These are phyloP conservation scores for Meira nashicola DNA, from an alignment of 1,284 basidiomycete species.

Conservation along the genomic window DNA sequence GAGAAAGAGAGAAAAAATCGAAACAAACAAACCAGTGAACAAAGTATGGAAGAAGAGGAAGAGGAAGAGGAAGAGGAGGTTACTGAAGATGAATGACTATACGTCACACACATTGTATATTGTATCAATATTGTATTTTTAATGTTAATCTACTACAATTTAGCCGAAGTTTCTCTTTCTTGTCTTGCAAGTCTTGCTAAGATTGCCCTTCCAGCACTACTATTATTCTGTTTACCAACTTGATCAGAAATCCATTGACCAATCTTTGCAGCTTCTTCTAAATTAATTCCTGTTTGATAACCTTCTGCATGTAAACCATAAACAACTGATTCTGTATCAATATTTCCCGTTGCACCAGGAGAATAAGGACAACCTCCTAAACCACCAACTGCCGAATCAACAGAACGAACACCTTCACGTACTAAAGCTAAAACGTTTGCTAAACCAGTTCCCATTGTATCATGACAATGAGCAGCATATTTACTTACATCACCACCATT, in stretches of 20 bases:
- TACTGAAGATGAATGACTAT: background rate
- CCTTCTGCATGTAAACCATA: constrained; percentile 71
- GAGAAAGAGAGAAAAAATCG: background rate
- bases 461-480: constrained; percentile 69
- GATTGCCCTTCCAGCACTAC: constrained; percentile 30
- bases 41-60: background rate
- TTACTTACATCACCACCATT: constrained; percentile 38
- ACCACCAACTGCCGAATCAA: constrained; percentile 68
- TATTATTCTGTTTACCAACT: constrained; percentile 26
- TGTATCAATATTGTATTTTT: background rate
- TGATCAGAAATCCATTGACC: constrained; percentile 27
- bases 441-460: constrained; percentile 77
- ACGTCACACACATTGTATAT: background rate
- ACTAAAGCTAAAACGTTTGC: constrained; percentile 57
- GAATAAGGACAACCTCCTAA: constrained; percentile 93
- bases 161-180: background rate
- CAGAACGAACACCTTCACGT: constrained; percentile 56
- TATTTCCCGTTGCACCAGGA: constrained; percentile 62
- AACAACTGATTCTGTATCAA: constrained; percentile 64
- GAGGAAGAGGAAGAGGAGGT: background rate
- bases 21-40: background rate
- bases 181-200: constrained; percentile 19
- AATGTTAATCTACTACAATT: constrained; percentile 2
- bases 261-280: constrained; percentile 25
- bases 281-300: constrained; percentile 66